Conservation (phyloP, 2,329 filamentous ascomycete species). For the Calycina marina region DNA sequence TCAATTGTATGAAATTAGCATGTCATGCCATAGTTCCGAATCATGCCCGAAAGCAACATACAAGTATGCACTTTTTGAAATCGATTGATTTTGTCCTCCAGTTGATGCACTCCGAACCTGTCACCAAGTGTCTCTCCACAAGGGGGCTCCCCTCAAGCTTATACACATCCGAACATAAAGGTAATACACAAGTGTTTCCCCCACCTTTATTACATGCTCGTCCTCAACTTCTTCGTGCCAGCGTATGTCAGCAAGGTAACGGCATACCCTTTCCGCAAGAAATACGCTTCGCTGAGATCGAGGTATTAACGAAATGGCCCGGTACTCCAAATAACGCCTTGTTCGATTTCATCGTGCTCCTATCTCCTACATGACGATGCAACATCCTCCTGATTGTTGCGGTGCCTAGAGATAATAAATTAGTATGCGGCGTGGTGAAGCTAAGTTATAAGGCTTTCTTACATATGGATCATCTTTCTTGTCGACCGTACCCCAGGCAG, state of each 20-base stretch:
- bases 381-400: constrained; percentile 46
- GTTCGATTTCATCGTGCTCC: constrained; percentile 4
- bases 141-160: no score
- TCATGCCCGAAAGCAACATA: no score
- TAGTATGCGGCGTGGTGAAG: constrained; percentile 65
- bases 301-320: constrained; percentile 17
- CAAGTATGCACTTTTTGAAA: no score
- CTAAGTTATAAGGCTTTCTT: constrained; percentile 4
- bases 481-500: constrained; percentile 88
- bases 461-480: constrained; percentile 97
- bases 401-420: background rate
- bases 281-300: constrained; percentile 9
- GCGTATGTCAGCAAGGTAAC: constrained; percentile 4
- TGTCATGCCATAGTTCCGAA: no score
- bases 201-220: constrained; percentile 20
- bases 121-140: no score
- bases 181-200: constrained; percentile 11
- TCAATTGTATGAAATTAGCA: no score
- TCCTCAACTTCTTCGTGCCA: constrained; percentile 2
- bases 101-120: no score
- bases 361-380: constrained; percentile 67
- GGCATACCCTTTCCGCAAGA: constrained; percentile 3
- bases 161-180: constrained; percentile 14
- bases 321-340: constrained; percentile 15
- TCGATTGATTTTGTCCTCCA: no score